These are phyloP conservation scores for Darksidea phi DNA, from an alignment of 495 filamentous ascomycete genomes.

Conservation along the genomic window DNA sequence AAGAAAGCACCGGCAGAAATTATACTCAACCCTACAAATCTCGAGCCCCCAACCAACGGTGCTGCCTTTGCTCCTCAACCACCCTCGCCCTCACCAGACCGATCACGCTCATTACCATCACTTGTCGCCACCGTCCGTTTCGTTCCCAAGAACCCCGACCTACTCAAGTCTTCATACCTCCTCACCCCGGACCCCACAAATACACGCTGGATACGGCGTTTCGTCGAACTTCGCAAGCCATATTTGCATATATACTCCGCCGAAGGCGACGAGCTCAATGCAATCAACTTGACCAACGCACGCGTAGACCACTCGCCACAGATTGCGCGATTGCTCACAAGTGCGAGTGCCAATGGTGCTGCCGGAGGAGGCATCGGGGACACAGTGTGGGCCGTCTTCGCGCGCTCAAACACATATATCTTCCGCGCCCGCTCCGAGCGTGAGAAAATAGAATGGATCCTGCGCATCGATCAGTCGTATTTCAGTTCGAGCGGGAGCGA, in stretches of 20 bases:
- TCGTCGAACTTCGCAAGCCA: slow-evolving; percentile 86
- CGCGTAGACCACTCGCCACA: slow-evolving; percentile 86
- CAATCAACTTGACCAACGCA: slow-evolving; percentile 80
- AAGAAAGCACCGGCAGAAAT: slow-evolving; percentile 70
- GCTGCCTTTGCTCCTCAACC: slow-evolving; percentile 48
- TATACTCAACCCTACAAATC: slow-evolving; percentile 73
- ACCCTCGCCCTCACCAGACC: slow-evolving; percentile 13
- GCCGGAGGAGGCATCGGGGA: slow-evolving; percentile 40
- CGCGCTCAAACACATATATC: slow-evolving; percentile 87
- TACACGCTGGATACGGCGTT: slow-evolving; percentile 82
- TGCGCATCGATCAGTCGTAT: slow-evolving; percentile 67
- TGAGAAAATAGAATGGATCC: slow-evolving; percentile 93
- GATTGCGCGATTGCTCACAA: slow-evolving; percentile 71
- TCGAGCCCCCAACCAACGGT: slow-evolving; percentile 69
- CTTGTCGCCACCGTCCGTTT: slow-evolving; percentile 68
- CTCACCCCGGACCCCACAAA: slow-evolving; percentile 72
- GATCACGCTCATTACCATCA: slow-evolving; percentile 36
- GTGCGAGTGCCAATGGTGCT: slow-evolving; percentile 36
- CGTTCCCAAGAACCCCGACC: slow-evolving; percentile 61
- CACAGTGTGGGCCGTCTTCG: slow-evolving; percentile 85
- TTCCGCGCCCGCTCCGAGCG: slow-evolving; percentile 84
- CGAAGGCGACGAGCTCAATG: slow-evolving; percentile 84
- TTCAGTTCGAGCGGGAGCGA: slow-evolving; percentile 40
- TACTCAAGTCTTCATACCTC: slow-evolving; percentile 82
- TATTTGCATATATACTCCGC: slow-evolving; percentile 87